Evolutionary conservation across 179 eudicot genomes (phyloP).

Genomic region (Gypsophila paniculata): DNA sequence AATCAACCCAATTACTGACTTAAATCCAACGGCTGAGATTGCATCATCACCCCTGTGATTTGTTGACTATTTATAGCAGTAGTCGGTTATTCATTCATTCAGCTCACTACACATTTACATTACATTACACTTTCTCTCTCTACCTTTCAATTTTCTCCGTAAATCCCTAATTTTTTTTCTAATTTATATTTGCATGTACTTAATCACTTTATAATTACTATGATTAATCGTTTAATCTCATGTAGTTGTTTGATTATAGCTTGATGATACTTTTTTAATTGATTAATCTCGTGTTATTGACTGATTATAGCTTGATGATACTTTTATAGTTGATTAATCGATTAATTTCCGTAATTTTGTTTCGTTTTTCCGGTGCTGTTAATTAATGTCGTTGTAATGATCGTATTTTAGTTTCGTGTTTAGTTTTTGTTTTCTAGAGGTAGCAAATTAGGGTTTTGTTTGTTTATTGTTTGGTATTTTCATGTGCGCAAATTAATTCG

Average conservation of each 20-base stretch:
- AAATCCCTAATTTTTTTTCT: neutral
- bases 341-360: neutral
- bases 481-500: neutral
- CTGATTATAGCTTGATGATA: too few relatives aligned
- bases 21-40: conserved; percentile 23
- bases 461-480: neutral
- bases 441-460: neutral
- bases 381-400: neutral
- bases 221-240: neutral
- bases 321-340: neutral
- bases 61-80: neutral
- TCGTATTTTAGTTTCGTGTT: neutral
- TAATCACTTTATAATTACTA: neutral
- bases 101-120: too few relatives aligned
- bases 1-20: too few relatives aligned
- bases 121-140: neutral
- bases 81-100: too few relatives aligned
- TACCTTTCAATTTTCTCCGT: neutral
- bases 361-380: neutral
- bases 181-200: neutral
- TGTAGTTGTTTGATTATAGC: neutral
- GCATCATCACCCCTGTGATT: neutral
- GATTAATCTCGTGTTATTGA: too few relatives aligned
- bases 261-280: neutral
- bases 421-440: neutral